Conservation (phyloP, 257 asterid genomes). For the Rhazya stricta region DNA sequence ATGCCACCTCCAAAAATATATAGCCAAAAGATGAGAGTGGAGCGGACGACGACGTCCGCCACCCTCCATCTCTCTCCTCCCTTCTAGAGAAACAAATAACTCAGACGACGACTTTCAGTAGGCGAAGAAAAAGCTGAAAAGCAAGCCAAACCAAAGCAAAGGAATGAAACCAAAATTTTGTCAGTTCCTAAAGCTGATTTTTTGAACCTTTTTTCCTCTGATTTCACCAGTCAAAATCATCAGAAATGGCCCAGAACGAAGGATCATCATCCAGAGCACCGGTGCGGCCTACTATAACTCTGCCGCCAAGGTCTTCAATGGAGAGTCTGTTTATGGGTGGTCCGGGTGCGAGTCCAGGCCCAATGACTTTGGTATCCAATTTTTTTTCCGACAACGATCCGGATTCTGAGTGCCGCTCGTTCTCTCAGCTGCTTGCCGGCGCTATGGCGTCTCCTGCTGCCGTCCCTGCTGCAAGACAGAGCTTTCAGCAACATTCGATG, state of each 20-base stretch:
- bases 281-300: slow-evolving; percentile 43
- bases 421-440: slow-evolving; percentile 76
- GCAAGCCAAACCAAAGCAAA: neutral
- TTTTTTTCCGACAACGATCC: slow-evolving; percentile 74
- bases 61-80: too few relatives aligned
- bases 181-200: neutral
- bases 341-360: slow-evolving; percentile 64
- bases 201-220: neutral
- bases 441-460: slow-evolving; percentile 39
- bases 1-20: slow-evolving; percentile 7
- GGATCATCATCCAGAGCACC: slow-evolving; percentile 34
- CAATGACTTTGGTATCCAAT: slow-evolving; percentile 66
- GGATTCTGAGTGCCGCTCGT: slow-evolving; percentile 58
- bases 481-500: slow-evolving; percentile 8
- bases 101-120: slow-evolving; percentile 23
- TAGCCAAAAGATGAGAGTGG: slow-evolving; percentile 2
- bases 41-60: slow-evolving; percentile 19
- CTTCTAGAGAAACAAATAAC: neutral
- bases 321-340: slow-evolving; percentile 46
- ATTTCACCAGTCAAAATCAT: slow-evolving; percentile 18
- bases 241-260: slow-evolving; percentile 46
- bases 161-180: slow-evolving; percentile 1
- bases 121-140: neutral
- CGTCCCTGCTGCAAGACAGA: slow-evolving; percentile 22
- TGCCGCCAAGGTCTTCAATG: slow-evolving; percentile 47